Base-by-base conservation (phyloP, 768 basidiomycete species). In the Calvatia gigantea region DNA sequence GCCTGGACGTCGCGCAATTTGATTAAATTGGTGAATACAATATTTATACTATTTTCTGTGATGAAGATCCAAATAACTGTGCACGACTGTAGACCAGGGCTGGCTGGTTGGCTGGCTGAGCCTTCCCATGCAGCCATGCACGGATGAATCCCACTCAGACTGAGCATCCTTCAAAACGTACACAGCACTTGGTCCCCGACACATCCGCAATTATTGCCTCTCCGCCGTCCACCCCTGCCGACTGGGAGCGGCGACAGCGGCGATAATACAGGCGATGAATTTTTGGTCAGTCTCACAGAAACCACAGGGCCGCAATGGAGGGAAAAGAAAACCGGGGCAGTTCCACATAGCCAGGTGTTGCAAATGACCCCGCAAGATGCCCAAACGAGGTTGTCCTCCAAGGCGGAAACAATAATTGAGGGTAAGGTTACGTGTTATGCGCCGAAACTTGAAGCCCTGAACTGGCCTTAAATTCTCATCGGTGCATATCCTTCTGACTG, bases 361-460 rank as follows among this genome's bases (percentile, higher is more conserved):
- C 83, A 88, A 65, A 92, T 94, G 85, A 86, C 98, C 0, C 70
- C 98, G 25, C 95, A 98, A 67, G 96, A 98, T 66, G 94, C 95
- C 1, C 96, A 98, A 74, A 98, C 97, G 11, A 74, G 94, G 52
- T 69, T 98, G 44, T 94, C 98, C 62, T 98, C 98, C 80, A 90
- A 97, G 67, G 95, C 95, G 6, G 95, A 98, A 70, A 82, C 91
- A 1, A 80, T 97, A 41, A 84, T 99, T 29, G 89, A 94, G 64
- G 80, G 83, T 31, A 96, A 98, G 49, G 92, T 98, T 32, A 76
- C 87, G 60, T 86, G 91, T 63, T 98, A 89, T 68, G 77, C 78
- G 1, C 86, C 93, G 0, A 88, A 83, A 58, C 70, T 77, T 2
- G 88, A 85, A 60, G 95, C 97, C 67, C 70, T 98, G 44, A 84